Evolutionary conservation across 352 stramenopile genomes (phyloP).

Genomic region (Pythium chondricola): DNA sequence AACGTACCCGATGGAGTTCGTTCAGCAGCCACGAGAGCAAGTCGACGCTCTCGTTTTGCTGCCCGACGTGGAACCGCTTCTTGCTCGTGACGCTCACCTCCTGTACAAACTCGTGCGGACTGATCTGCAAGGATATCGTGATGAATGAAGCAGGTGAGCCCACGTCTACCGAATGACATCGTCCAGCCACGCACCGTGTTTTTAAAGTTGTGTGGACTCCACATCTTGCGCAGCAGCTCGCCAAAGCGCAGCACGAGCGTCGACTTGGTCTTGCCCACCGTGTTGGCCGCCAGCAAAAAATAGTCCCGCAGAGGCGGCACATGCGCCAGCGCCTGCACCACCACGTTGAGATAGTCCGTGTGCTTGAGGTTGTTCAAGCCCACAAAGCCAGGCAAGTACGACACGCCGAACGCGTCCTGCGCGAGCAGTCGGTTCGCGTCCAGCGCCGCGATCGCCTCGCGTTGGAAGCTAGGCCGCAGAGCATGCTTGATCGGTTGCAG

Average conservation of each 20-base stretch:
- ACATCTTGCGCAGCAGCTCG: constrained; percentile 97
- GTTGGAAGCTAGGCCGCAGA: constrained; percentile 89
- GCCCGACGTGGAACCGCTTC: constrained; percentile 94
- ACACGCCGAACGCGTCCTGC: constrained; percentile 93
- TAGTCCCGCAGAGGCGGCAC: constrained; percentile 93
- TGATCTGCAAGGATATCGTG: constrained; percentile 43
- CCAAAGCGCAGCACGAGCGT: constrained; percentile 91
- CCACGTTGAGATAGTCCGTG: constrained; percentile 97
- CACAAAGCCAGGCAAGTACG: constrained; percentile 97
- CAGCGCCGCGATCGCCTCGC: constrained; percentile 73
- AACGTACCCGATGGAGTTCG: constrained; percentile 84
- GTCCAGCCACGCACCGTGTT: constrained; percentile 77
- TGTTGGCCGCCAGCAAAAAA: constrained; percentile 81
- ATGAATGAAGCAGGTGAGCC: background rate
- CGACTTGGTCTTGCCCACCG: constrained; percentile 61
- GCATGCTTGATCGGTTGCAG: constrained; percentile 94
- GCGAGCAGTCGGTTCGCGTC: constrained; percentile 90
- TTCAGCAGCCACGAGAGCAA: constrained; percentile 97
- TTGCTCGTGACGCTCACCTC: constrained; percentile 93
- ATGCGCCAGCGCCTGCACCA: constrained; percentile 95
- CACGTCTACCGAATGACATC: background rate
- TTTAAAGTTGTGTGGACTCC: constrained; percentile 98
- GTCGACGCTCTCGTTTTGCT: constrained; percentile 93
- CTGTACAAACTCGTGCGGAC: constrained; percentile 96
- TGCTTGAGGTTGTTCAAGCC: constrained; percentile 97